A percentile compares a stretch with the other conserved stretches of the same genome.
Evolutionary conservation across 495 filamentous ascomycete species (phyloP).

Genomic region (Schizothecium vesticola): DNA sequence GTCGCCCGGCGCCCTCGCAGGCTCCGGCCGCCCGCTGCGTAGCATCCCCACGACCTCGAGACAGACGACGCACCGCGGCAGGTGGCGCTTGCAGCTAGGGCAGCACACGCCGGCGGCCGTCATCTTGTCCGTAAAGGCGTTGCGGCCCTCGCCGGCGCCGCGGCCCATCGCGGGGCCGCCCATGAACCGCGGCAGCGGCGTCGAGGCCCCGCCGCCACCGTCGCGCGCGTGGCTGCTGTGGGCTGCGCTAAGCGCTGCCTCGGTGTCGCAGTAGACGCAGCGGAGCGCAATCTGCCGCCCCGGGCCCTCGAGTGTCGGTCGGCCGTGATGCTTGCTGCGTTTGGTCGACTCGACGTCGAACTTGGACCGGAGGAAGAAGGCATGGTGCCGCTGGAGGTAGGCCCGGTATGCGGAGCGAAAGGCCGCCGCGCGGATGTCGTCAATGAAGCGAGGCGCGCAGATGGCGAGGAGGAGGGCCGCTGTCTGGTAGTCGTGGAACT

Average conservation of each 20-base stretch:
- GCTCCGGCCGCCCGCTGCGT: constrained; percentile 32
- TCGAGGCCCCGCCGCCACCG: constrained; percentile 12
- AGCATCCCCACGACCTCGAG: constrained; percentile 77
- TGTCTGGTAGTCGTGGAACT: constrained; percentile 84
- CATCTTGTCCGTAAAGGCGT: constrained; percentile 42
- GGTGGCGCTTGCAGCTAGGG: constrained; percentile 77
- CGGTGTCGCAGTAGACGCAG: constrained; percentile 75
- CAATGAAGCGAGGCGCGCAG: constrained; percentile 74
- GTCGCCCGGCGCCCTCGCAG: constrained; percentile 29
- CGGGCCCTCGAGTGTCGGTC: constrained; percentile 57
- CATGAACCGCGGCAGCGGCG: constrained; percentile 15
- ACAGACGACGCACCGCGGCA: constrained; percentile 87
- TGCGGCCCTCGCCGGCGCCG: constrained; percentile 15
- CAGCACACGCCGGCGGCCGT: constrained; percentile 59
- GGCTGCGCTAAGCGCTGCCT: constrained; percentile 36
- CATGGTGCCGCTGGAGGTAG: constrained; percentile 64
- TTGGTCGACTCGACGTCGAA: constrained; percentile 61
- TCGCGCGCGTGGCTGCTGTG: constrained; percentile 15
- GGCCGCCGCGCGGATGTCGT: constrained; percentile 65
- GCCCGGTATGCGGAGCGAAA: constrained; percentile 81
- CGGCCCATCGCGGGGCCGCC: not conserved
- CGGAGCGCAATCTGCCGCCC: constrained; percentile 73
- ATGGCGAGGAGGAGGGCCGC: constrained; percentile 79
- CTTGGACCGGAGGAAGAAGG: constrained; percentile 49
- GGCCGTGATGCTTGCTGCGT: constrained; percentile 55